A percentile compares a stretch with the other conserved stretches of the same genome.
Conservation (phyloP, 257 asterid species). For the Plantago major region DNA sequence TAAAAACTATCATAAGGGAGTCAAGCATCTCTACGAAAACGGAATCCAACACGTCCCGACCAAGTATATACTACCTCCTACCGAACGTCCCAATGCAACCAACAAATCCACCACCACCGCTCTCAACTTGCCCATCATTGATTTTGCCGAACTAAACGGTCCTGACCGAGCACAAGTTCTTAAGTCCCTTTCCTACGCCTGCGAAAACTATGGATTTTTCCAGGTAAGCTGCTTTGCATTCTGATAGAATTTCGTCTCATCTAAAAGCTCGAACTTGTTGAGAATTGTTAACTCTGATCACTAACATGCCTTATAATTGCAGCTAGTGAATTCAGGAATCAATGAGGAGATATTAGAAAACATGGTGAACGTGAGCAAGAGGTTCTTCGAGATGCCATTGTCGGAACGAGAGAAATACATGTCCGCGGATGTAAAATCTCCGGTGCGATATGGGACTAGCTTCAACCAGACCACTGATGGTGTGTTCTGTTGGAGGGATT, state of each 20-base stretch:
- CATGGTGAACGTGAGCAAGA: slow-evolving; percentile 49
- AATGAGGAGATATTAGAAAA: slow-evolving; percentile 33
- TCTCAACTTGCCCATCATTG: slow-evolving; percentile 63
- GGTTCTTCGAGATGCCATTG: slow-evolving; percentile 65
- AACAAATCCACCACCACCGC: background rate
- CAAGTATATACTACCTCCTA: slow-evolving; percentile 63
- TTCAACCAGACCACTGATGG: slow-evolving; percentile 78
- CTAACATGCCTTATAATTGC: slow-evolving; percentile 18
- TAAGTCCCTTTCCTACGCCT: slow-evolving; percentile 53
- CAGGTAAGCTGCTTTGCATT: slow-evolving; percentile 37
- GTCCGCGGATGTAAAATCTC: slow-evolving; percentile 52
- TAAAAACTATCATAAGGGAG: slow-evolving; percentile 61
- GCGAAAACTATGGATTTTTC: slow-evolving; percentile 74
- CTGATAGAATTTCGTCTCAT: no score
- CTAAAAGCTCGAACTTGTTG: no score
- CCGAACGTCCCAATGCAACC: slow-evolving; percentile 52
- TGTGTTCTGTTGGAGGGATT: slow-evolving; percentile 89
- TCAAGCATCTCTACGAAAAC: slow-evolving; percentile 53
- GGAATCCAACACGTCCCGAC: slow-evolving; percentile 62
- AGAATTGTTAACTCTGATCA: no score
- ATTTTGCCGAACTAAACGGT: slow-evolving; percentile 60
- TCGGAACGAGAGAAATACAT: slow-evolving; percentile 77
- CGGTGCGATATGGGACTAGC: slow-evolving; percentile 88
- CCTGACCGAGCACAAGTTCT: slow-evolving; percentile 51
- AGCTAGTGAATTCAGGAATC: slow-evolving; percentile 81